Base-by-base conservation (phyloP, 371 early-diverging fungal species). In the Mortierella sp. region DNA sequence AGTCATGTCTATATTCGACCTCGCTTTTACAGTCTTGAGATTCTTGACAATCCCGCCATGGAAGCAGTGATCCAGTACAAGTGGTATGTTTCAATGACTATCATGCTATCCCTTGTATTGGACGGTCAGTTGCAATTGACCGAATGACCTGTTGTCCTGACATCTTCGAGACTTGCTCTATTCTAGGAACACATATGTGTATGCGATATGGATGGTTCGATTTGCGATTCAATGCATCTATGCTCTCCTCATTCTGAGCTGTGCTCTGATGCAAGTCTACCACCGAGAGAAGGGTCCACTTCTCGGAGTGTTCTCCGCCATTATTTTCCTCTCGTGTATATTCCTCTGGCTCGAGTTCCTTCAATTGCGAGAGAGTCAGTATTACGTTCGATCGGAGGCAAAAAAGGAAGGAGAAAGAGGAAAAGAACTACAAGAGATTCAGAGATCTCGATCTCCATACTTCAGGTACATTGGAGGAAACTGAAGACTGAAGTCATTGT, bases 31-130 rank as follows among this genome's bases (percentile, higher is more conserved):
- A 23, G 18, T 16, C 18, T 59, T 1, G 26, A 37, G 9, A 26
- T 48, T 5, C 59, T 72, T 29, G 73, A 72, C 48, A 72, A 72
- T 30, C 73, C 73, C 4, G 73, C 73, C 16, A 60, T 72, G 15
- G 67, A 56, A 0, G 67, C 73, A 1, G 51, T 72, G 5, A 56
- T 72, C 53, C 55, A 52, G 11, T 72, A 72, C n/a, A 66, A 72
- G 28, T 72, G 73, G 73, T 72, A 37, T 9, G 3, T 5, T 3
- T 9, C 37, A 3, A 37, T 5, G 37, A n/a, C n/a, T n/a, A n/a
- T n/a, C n/a, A n/a, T n/a, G n/a, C n/a, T n/a, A n/a, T n/a, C n/a
- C n/a, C n/a, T n/a, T n/a, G n/a, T n/a, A n/a, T n/a, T n/a, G n/a
- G n/a, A n/a, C n/a, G n/a, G n/a, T n/a, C n/a, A n/a, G n/a, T n/a